These are phyloP conservation scores for Pseudogymnoascus sp. DNA, from an alignment of 2,329 filamentous ascomycete genomes.

Conservation along the genomic window DNA sequence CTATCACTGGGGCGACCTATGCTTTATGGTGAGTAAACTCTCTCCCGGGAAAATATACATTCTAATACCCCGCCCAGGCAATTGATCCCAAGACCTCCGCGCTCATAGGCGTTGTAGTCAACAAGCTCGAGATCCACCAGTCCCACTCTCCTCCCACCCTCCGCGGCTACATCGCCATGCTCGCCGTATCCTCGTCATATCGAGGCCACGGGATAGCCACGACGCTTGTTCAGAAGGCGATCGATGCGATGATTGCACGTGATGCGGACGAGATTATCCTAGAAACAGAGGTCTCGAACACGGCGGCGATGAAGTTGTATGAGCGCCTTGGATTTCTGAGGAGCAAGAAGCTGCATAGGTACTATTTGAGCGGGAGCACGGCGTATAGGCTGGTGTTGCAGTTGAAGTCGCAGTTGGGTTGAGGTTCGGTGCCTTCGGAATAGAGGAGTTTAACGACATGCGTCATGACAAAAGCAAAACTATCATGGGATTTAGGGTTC, in stretches of 20 bases:
- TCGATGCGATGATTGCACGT: slow-evolving; percentile 78
- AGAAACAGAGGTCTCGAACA: slow-evolving; percentile 91
- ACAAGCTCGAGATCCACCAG: slow-evolving; percentile 85
- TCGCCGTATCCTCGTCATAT: slow-evolving; percentile 75
- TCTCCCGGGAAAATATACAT: not conserved
- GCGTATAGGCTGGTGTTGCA: slow-evolving; percentile 79
- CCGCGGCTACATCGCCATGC: slow-evolving; percentile 96
- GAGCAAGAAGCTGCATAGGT: slow-evolving; percentile 87
- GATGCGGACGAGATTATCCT: slow-evolving; percentile 90
- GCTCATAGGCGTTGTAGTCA: slow-evolving; percentile 85
- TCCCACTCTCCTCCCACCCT: slow-evolving; percentile 66
- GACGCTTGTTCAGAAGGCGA: slow-evolving; percentile 76
- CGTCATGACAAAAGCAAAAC: not conserved
- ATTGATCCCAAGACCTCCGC: slow-evolving; percentile 50
- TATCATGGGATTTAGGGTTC: not conserved
- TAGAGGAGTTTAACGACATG: not conserved
- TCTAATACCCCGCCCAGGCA: slow-evolving; percentile 36
- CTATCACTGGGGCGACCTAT: slow-evolving; percentile 96
- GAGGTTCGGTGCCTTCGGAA: not conserved
- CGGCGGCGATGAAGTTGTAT: slow-evolving; percentile 83
- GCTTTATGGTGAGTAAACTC: slow-evolving; percentile 64
- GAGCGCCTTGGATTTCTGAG: slow-evolving; percentile 85
- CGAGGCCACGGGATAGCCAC: slow-evolving; percentile 84
- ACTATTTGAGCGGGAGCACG: slow-evolving; percentile 94
- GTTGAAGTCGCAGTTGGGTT: slow-evolving; percentile 19